Base-by-base conservation (phyloP, 1,284 basidiomycete species). In the Schizophyllum commune region DNA sequence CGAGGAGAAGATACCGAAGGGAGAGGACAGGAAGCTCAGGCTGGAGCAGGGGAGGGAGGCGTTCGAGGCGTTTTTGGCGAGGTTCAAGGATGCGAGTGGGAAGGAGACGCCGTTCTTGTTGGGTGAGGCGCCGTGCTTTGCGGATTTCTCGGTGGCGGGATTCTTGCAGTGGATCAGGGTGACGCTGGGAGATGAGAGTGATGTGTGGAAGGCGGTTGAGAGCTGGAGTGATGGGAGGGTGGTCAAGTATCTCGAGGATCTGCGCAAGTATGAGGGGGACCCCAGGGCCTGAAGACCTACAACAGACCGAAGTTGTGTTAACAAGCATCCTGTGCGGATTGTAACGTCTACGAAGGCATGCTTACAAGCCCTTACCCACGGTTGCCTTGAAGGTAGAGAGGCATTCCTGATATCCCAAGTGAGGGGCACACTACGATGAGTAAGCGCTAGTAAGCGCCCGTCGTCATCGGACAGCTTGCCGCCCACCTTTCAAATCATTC, bases 181-280 rank as follows among this genome's bases (percentile, higher is more conserved):
- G 7, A 56, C 70, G 4, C 64, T 66, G 19, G 74, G 72, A 1
- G 71, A 72, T 0, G 39, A 47, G 9, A 71, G 67, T 33, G 64
- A 68, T 55, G 70, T 73, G 62, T 79, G 77, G 77, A 66, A 68
- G 65, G 67, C 68, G 15, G 55, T 78, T 1, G 32, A 54, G n/a
- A 62, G 47, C 0, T 73, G 69, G 70, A 65, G 75, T 57, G 69
- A 63, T n/a, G 77, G 75, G 0, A 62, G 68, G 7, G 78, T 76
- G 76, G 67, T 39, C n/a, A 68, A 62, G 52, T 68, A 74, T 6
- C 55, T 72, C 54, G 32, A 58, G 7, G 20, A 34, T 20, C 52
- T 66, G 17, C 39, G 61, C 53, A 58, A 61, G 58, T 64, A 62
- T 27, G 63, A 47, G 39, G 39, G 39, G 17, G 39, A 47, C 8